Evolutionary conservation across 257 asterid species (phyloP).

Genomic region (Solanum ossicruentum): DNA sequence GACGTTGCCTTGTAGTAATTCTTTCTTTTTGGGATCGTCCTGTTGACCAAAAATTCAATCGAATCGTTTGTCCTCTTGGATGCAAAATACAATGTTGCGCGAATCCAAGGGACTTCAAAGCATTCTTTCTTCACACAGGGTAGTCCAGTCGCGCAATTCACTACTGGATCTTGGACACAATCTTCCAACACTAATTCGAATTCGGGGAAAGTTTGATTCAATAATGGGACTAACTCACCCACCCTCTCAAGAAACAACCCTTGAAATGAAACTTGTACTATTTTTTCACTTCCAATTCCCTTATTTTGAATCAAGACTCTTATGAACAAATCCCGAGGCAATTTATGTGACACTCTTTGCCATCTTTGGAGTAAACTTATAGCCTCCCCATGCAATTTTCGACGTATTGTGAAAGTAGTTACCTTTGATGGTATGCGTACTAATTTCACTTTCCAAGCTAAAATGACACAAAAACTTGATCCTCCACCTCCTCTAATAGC

Average conservation of each 20-base stretch:
- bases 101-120: slow-evolving; percentile 8
- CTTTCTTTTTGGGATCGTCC: not conserved
- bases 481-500: slow-evolving; percentile 23
- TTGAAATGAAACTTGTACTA: slow-evolving; percentile 2
- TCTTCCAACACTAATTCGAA: not conserved
- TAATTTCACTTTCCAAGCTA: slow-evolving; percentile 15
- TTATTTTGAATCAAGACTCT: slow-evolving; percentile 11
- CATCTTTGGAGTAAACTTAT: not conserved
- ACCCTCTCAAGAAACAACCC: slow-evolving; percentile 8
- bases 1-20: slow-evolving; percentile 10
- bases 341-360: slow-evolving; percentile 7
- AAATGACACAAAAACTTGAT: slow-evolving; percentile 10
- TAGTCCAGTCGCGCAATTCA: not conserved
- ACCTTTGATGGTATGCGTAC: slow-evolving; percentile 4
- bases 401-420: slow-evolving; percentile 6
- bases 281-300: not conserved
- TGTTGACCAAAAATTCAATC: slow-evolving; percentile 2
- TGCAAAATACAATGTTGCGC: slow-evolving; percentile 1
- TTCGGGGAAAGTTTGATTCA: slow-evolving; percentile 11
- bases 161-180: not conserved
- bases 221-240: not conserved
- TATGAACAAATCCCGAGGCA: slow-evolving; percentile 5
- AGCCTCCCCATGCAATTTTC: not conserved
- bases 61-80: not conserved
- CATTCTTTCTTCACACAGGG: not conserved